Evolutionary conservation across 2,329 filamentous ascomycete genomes (phyloP), one percentile per base, ranked within the genome.

Genomic region (Verruconis gallopava): DNA sequence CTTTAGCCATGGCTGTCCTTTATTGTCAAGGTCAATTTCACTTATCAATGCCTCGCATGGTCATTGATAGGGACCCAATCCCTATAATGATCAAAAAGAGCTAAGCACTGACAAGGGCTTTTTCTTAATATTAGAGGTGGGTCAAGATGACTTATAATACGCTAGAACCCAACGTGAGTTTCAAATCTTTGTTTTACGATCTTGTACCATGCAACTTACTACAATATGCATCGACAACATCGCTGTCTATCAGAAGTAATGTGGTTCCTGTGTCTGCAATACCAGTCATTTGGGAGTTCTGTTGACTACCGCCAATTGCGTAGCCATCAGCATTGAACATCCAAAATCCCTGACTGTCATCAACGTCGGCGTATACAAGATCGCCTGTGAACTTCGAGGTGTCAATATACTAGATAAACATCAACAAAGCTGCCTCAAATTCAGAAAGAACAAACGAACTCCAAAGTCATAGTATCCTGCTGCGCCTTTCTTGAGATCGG

Each of bases 211-310:
- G n/a, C n/a, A n/a, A n/a, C n/a, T n/a, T n/a, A n/a, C n/a, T 4
- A 63, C 81, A 84, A 66, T 81, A 83, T 33, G 63, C 67, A 1
- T 58, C 50, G 48, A 75, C 69, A 45, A 79, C 64, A 21, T 54
- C 49, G 43, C 67, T 55, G 19, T 74, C 72, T 14, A 79, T 58
- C 48, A 80, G 66, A 43, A 81, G 59, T 21, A 84, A 72, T 1
- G 77, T 78, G 43, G 79, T 83, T 42, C 79, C 80, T 2, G 79
- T 84, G 61, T 84, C 79, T 52, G 75, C 74, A 55, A 84, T 81
- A 49, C 67, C 70, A 33, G 55, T 49, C 56, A 75, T 68, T 2
- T 22, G 25, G 5, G 32, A 33, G 15, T 43, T 37, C 57, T 61
- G 49, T 19, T 51, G 39, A 14, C 54, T 54, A 45, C 55, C 55